These are phyloP conservation scores for Pseudotsuga menziesii DNA, from an alignment of 75 land plant species.

Conservation along the genomic window DNA sequence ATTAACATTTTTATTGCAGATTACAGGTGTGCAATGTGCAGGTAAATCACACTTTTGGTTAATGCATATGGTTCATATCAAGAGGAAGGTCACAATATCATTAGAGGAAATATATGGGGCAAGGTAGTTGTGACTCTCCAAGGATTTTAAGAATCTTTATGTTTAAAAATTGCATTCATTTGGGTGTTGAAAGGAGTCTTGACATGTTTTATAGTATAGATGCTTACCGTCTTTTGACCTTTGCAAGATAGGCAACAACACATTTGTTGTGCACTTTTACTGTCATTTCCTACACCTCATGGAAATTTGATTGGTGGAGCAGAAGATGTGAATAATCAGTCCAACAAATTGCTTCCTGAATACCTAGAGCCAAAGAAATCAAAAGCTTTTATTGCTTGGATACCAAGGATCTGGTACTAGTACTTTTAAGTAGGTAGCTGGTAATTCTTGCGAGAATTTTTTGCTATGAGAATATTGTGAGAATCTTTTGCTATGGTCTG, in stretches of 20 bases:
- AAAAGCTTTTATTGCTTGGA: constrained; percentile 83
- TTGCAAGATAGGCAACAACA: constrained; percentile 59
- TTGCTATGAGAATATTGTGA: no score
- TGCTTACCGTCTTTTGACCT: neutral
- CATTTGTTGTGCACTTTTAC: constrained; percentile 53
- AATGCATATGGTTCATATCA: constrained; percentile 86
- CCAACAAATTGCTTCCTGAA: constrained; percentile 37
- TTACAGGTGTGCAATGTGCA: constrained; percentile 93
- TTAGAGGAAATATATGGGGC: constrained; percentile 91
- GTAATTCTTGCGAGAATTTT: no score
- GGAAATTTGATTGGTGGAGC: constrained; percentile 14
- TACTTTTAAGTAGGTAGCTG: constrained; percentile 82
- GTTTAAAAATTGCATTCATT: no score
- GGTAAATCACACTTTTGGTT: constrained; percentile 91
- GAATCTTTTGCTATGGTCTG: no score
- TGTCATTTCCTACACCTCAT: constrained; percentile 77
- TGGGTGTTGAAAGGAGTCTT: no score
- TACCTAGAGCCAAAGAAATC: constrained; percentile 51
- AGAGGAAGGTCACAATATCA: constrained; percentile 94
- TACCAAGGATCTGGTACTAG: constrained; percentile 76
- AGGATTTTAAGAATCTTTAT: neutral
- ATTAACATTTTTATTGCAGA: constrained; percentile 33
- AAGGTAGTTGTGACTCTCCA: constrained; percentile 44
- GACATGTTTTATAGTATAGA: neutral
- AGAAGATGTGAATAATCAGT: constrained; percentile 18